Conservation (phyloP, 148 eudicot species). For the Rhododendron vialii region DNA sequence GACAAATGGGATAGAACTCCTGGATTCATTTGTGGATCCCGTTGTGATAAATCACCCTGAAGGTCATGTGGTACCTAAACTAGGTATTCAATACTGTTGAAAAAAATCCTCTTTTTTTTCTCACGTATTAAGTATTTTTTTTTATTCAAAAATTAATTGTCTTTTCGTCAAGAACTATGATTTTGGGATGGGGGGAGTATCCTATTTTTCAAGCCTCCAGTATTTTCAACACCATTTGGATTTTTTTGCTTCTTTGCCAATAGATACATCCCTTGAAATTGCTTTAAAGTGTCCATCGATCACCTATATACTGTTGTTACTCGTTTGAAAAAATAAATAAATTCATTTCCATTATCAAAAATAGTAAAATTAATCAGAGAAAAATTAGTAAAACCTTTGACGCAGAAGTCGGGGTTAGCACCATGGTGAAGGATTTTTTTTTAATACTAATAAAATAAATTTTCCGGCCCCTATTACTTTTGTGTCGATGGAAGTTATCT, state of each 20-base stretch:
- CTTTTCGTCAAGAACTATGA: no score
- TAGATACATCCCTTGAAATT: neutral
- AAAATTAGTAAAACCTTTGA: no score
- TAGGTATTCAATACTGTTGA: constrained; percentile 5
- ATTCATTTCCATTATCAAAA: neutral
- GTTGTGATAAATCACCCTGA: constrained; percentile 23
- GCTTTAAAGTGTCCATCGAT: neutral
- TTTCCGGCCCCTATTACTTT: neutral
- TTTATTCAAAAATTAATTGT: no score
- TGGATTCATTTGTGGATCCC: constrained; percentile 21
- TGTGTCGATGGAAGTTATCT: neutral
- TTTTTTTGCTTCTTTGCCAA: neutral
- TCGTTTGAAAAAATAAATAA: no score
- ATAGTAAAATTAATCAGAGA: neutral
- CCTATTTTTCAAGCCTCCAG: neutral
- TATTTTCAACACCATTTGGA: neutral
- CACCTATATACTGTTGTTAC: neutral
- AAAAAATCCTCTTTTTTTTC: neutral
- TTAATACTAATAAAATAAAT: no score
- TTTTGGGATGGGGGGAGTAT: neutral
- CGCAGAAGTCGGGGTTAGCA: neutral
- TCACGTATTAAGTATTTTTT: neutral
- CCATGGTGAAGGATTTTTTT: neutral
- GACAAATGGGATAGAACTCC: constrained; percentile 14
- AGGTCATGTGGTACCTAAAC: constrained; percentile 23